phyloP scores from a whole-genome alignment of 2,329 filamentous ascomycete genomes.

The Aspergillus melleus region DNA sequence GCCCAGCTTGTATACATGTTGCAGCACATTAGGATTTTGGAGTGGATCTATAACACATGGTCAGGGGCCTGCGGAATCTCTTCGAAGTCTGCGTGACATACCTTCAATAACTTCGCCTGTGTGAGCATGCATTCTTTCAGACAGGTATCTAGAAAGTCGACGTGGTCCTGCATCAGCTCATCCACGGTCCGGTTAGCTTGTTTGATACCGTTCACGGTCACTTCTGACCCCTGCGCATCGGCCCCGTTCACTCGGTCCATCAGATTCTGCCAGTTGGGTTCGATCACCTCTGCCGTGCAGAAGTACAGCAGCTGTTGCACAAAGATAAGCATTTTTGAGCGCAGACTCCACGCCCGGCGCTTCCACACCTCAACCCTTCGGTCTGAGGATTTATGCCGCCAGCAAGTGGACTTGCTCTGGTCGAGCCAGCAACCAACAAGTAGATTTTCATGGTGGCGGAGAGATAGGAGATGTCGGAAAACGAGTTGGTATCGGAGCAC shows the following conservation, averaged over 20 bases:
- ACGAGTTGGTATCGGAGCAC: constrained; percentile 95
- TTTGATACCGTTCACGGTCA: constrained; percentile 39
- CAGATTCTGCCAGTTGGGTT: constrained; percentile 93
- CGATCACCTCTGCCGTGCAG: constrained; percentile 94
- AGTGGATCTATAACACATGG: constrained; percentile 71
- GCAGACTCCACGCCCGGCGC: constrained; percentile 82
- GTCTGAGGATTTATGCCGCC: constrained; percentile 77
- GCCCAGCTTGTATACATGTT: constrained; percentile 92
- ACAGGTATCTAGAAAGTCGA: constrained; percentile 96
- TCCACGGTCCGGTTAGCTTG: constrained; percentile 80
- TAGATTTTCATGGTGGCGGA: constrained; percentile 85
- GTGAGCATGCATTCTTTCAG: constrained; percentile 99
- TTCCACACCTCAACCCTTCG: constrained; percentile 86
- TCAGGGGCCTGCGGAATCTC: not conserved
- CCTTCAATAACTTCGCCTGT: constrained; percentile 88
- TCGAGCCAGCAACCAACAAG: constrained; percentile 87
- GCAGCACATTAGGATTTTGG: constrained; percentile 94
- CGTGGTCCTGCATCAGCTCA: constrained; percentile 97
- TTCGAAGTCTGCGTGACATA: constrained; percentile 45
- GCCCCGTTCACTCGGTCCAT: constrained; percentile 78
- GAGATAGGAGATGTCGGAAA: constrained; percentile 87
- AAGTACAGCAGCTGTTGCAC: constrained; percentile 97
- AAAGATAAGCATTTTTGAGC: constrained; percentile 93
- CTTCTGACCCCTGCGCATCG: constrained; percentile 43
- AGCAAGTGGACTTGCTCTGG: constrained; percentile 76